Conservation (phyloP, 164 flowering plant species). For the Annona squamosa region DNA sequence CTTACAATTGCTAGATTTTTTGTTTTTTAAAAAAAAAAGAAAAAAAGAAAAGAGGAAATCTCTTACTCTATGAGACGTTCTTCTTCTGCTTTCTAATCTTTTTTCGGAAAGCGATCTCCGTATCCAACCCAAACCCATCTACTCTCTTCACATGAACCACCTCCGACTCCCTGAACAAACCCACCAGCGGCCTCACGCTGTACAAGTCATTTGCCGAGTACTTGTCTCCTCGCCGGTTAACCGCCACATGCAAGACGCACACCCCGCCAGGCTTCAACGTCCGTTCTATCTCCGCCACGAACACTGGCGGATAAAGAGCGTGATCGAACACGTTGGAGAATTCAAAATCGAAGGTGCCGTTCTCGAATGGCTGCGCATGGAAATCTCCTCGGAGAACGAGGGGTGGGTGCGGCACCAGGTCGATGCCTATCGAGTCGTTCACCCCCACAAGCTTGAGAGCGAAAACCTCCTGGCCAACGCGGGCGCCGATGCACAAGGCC, state of each 20-base stretch:
- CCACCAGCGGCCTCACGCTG: constrained; percentile 46
- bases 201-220: constrained; percentile 81
- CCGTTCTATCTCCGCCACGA: constrained; percentile 81
- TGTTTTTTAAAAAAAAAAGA: background rate
- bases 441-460: constrained; percentile 64
- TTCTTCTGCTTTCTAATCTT: constrained; percentile 6
- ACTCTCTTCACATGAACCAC: constrained; percentile 44
- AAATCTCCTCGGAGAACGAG: constrained; percentile 70
- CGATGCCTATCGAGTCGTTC: constrained; percentile 63
- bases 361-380: constrained; percentile 64
- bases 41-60: constrained; percentile 4
- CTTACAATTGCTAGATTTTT: too few relatives aligned
- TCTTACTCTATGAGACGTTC: constrained; percentile 1
- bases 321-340: constrained; percentile 95
- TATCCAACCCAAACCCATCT: constrained; percentile 86
- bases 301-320: constrained; percentile 63
- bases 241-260: constrained; percentile 72
- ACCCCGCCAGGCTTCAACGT: constrained; percentile 73
- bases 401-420: constrained; percentile 82
- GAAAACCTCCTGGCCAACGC: constrained; percentile 82
- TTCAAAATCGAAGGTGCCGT: constrained; percentile 72
- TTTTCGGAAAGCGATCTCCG: constrained; percentile 65
- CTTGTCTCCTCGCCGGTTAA: constrained; percentile 49
- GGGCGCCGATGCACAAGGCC: constrained; percentile 70
- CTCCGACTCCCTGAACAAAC: constrained; percentile 46